Evolutionary conservation across 805 yeast genomes (phyloP).

Genomic region (Yamadazyma ubonensis): DNA sequence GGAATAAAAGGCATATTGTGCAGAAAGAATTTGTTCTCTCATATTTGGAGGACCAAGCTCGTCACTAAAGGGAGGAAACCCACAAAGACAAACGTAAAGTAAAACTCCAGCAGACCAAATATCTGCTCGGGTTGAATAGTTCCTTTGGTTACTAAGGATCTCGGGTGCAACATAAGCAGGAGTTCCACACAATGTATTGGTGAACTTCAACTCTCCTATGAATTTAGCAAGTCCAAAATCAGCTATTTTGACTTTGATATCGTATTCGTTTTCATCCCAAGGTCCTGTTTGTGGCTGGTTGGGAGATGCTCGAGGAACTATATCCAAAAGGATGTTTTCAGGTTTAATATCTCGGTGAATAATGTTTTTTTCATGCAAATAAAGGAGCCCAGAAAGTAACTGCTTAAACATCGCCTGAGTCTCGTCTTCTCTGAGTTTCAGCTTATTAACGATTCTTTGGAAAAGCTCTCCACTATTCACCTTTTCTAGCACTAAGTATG

Average conservation of each 20-base stretch:
- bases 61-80: constrained; percentile 84
- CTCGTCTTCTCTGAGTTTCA: constrained; percentile 59
- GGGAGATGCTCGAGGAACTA: constrained; percentile 39
- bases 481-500: constrained; percentile 69
- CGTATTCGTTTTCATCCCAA: constrained; percentile 60
- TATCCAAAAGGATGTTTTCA: constrained; percentile 47
- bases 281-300: constrained; percentile 45
- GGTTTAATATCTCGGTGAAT: constrained; percentile 49
- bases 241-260: constrained; percentile 70
- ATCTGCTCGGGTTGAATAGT: constrained; percentile 71
- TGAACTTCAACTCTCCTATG: constrained; percentile 69
- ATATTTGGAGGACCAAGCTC: constrained; percentile 77
- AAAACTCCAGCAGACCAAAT: constrained; percentile 83
- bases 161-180: constrained; percentile 90
- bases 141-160: constrained; percentile 53
- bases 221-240: constrained; percentile 76
- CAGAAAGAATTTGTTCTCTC: constrained; percentile 70
- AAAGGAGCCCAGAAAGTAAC: constrained; percentile 37
- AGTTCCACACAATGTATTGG: constrained; percentile 80
- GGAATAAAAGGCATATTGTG: constrained; percentile 69
- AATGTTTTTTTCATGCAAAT: constrained; percentile 40
- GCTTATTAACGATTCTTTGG: constrained; percentile 67
- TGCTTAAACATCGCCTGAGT: constrained; percentile 57
- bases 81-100: constrained; percentile 74
- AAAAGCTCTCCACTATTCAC: constrained; percentile 75